Base-by-base conservation (phyloP, 495 filamentous ascomycete species). In the Penicillium lividum region DNA sequence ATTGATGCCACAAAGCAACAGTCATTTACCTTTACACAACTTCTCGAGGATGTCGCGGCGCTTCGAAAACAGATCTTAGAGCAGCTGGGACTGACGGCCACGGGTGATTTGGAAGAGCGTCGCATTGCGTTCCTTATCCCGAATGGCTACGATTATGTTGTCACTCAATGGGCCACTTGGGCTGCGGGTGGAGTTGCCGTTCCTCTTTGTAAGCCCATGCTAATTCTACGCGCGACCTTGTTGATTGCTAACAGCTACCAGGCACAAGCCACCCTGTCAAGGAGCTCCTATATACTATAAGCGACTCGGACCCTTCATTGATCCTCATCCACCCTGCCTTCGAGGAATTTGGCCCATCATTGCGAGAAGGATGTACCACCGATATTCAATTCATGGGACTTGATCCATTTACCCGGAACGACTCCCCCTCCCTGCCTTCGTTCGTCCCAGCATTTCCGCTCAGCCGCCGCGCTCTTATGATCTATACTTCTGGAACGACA, bases 131-230 rank as follows among this genome's bases (percentile, higher is more conserved):
- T 94, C 69, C 72, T 97, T 57, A 82, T 89, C 53, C 90, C 94
- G 72, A 96, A 95, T 73, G 87, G 90, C 60, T 97, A 95, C 72
- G 90, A 96, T 71, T 96, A 94, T 82, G 90, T 96, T 69, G 92
- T 90, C 84, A 86, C 77, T 74, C 80, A 80, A 73, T 73, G 70
- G 73, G 68, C 68, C 22, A 53, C 69, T 28, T 77, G 65, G 64
- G 67, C 75, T 28, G 71, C 75, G n/a, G 76, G 80, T 42, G 77
- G 70, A 30, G 69, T 80, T 25, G 70, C 66, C 42, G 72, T 76
- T 46, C 72, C 72, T 36, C 67, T 72, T 1, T 77, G 74, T 79
- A 72, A 53, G 68, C 60, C 22, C 40, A 49, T 40, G 4, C 29
- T n/a, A 22, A 25, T 28, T 43, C 8, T 9, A 8, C 4, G 7